Percentiles rank a stretch among this genome's conserved stretches.
Conservation (phyloP, 2,329 filamentous ascomycete genomes). For the Xenosphaeropsis pyriputrescens region DNA sequence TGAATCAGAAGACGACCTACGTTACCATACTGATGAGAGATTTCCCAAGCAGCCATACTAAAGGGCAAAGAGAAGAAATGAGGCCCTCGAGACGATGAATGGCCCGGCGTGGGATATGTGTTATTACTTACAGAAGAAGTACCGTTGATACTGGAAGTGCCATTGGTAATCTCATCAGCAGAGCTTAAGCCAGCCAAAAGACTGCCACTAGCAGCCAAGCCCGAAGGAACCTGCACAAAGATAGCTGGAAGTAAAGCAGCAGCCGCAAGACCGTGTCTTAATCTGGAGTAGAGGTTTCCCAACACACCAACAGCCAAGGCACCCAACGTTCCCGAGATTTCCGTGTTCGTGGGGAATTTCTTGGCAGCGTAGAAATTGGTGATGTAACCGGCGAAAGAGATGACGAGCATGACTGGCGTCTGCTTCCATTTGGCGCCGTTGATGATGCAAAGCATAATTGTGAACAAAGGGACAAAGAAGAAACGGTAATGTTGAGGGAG, state of each 20-base stretch:
- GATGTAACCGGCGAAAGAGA: constrained; percentile 59
- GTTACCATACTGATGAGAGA: background rate
- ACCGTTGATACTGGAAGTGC: constrained; percentile 11
- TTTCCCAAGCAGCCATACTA: background rate
- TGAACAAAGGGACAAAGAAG: constrained; percentile 60
- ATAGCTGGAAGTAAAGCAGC: constrained; percentile 79
- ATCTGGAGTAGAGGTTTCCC: constrained; percentile 61
- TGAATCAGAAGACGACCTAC: background rate
- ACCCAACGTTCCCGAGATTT: constrained; percentile 64
- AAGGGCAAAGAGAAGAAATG: background rate
- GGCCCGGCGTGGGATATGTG: too few species aligned
- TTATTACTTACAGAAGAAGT: constrained; percentile 9
- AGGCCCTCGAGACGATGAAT: too few species aligned
- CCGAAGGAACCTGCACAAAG: constrained; percentile 54
- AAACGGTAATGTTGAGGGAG: constrained; percentile 43
- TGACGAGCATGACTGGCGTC: constrained; percentile 61
- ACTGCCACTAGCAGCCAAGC: constrained; percentile 44
- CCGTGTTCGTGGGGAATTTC: constrained; percentile 53
- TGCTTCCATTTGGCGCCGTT: constrained; percentile 77
- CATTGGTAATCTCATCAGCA: constrained; percentile 35
- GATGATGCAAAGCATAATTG: constrained; percentile 57
- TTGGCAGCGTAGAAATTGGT: constrained; percentile 60
- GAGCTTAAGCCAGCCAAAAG: constrained; percentile 40
- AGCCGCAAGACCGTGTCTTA: constrained; percentile 52
- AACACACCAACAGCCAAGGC: constrained; percentile 63